These are phyloP conservation scores for Penicillium maclennaniae DNA, from an alignment of 495 filamentous ascomycete species.

Conservation along the genomic window DNA sequence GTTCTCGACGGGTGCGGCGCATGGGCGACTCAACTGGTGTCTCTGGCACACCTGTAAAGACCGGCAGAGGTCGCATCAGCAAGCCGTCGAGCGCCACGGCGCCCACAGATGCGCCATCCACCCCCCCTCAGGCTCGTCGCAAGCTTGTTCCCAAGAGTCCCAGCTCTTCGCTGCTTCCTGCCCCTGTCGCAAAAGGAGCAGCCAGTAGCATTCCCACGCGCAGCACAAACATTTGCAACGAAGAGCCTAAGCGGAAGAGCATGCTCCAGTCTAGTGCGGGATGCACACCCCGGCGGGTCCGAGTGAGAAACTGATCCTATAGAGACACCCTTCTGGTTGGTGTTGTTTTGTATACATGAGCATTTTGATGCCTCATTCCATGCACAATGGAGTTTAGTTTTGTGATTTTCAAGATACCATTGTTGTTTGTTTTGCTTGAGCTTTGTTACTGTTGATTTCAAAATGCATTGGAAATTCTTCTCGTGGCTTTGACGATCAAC, in stretches of 20 bases:
- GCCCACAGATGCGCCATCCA: constrained; percentile 12
- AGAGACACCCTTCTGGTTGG: background rate
- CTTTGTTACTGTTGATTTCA: background rate
- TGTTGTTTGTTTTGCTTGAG: background rate
- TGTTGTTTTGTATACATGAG: background rate
- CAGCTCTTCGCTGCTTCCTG: constrained; percentile 18
- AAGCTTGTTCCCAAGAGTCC: constrained; percentile 42
- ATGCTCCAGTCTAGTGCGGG: constrained; percentile 36
- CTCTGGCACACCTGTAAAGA: constrained; percentile 24
- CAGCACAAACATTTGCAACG: constrained; percentile 12
- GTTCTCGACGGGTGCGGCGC: constrained; percentile 36
- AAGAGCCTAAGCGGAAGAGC: constrained; percentile 28
- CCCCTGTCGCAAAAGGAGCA: constrained; percentile 15
- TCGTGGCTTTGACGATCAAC: constrained; percentile 2
- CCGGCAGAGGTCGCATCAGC: constrained; percentile 20
- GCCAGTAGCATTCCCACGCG: constrained; percentile 25
- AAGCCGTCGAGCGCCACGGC: constrained; percentile 17
- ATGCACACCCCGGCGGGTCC: constrained; percentile 40
- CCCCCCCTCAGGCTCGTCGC: constrained; percentile 34
- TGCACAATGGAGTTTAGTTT: constrained; percentile 6
- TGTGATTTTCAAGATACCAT: constrained; percentile 17
- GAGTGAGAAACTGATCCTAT: constrained; percentile 26
- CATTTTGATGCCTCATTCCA: background rate
- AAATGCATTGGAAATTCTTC: background rate
- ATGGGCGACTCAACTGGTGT: constrained; percentile 26